Evolutionary conservation across 2,329 filamentous ascomycete genomes (phyloP).

Genomic region (Apiospora marii): DNA sequence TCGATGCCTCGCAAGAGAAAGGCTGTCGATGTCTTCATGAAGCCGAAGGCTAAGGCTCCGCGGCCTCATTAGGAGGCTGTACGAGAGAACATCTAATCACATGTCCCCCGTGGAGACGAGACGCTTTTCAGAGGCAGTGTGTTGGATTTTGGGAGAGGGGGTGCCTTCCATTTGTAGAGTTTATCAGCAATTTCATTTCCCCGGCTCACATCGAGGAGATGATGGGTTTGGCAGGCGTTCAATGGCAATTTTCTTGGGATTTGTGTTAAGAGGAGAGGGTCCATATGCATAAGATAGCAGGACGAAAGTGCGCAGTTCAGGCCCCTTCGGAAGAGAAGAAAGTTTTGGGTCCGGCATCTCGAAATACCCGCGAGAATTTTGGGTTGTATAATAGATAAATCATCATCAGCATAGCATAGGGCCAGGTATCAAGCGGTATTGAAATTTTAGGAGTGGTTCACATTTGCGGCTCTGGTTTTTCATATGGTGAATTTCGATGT

Average conservation of each 20-base stretch:
- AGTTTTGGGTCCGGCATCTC: background rate
- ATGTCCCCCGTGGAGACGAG: background rate
- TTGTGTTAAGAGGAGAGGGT: background rate
- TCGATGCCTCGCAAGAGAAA: conserved; percentile 50
- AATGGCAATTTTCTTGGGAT: background rate
- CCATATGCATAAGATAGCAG: background rate
- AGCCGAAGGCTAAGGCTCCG: conserved; percentile 49
- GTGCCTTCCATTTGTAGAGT: background rate
- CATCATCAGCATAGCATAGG: conserved; percentile 9
- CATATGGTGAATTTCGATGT: background rate
- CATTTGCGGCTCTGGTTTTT: background rate
- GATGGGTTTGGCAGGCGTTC: background rate
- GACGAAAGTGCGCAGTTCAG: background rate
- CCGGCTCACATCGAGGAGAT: background rate
- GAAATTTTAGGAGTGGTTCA: background rate
- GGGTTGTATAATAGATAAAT: background rate
- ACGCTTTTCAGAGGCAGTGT: background rate
- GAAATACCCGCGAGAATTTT: background rate
- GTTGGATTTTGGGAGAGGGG: background rate
- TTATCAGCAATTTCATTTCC: background rate
- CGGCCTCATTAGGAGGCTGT: conserved; percentile 27
- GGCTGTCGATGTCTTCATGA: conserved; percentile 58
- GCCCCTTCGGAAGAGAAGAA: background rate
- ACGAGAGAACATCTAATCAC: background rate
- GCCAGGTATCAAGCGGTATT: background rate